Percentiles rank a stretch among this genome's conserved stretches.
Evolutionary conservation across 2,329 filamentous ascomycete species (phyloP).

Genomic region (Epichloe aotearoae): DNA sequence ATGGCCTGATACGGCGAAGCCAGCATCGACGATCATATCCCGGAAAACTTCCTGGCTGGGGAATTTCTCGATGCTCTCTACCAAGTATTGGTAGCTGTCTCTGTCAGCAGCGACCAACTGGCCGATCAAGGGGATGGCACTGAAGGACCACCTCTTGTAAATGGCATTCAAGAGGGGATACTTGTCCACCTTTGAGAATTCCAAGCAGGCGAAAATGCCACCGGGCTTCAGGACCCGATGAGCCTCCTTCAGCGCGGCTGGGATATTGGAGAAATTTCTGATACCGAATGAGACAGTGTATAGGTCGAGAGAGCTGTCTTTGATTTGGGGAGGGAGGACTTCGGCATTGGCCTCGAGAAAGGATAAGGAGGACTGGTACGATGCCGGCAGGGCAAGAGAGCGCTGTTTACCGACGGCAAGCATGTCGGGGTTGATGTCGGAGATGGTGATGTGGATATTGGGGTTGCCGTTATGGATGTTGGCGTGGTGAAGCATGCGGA

Average conservation of each 20-base stretch:
- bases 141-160: constrained; percentile 94
- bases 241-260: constrained; percentile 68
- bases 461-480: constrained; percentile 65
- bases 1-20: constrained; percentile 69
- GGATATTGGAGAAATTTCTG: constrained; percentile 90
- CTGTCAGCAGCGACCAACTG: constrained; percentile 88
- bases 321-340: constrained; percentile 47
- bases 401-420: constrained; percentile 76
- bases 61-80: constrained; percentile 93
- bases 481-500: constrained; percentile 84
- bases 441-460: constrained; percentile 73
- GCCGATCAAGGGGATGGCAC: constrained; percentile 86
- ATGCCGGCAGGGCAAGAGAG: constrained; percentile 42
- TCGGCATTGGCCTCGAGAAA: constrained; percentile 93
- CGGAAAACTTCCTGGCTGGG: constrained; percentile 76
- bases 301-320: constrained; percentile 65
- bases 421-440: constrained; percentile 96
- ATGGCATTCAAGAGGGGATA: constrained; percentile 66
- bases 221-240: constrained; percentile 84
- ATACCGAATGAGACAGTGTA: constrained; percentile 98
- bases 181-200: constrained; percentile 76
- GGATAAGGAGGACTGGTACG: constrained; percentile 43
- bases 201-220: constrained; percentile 89
- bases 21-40: constrained; percentile 69
- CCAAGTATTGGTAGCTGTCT: constrained; percentile 95